These are phyloP conservation scores for Cucurbita pepo DNA, from an alignment of 306 rosid species.

Conservation along the genomic window DNA sequence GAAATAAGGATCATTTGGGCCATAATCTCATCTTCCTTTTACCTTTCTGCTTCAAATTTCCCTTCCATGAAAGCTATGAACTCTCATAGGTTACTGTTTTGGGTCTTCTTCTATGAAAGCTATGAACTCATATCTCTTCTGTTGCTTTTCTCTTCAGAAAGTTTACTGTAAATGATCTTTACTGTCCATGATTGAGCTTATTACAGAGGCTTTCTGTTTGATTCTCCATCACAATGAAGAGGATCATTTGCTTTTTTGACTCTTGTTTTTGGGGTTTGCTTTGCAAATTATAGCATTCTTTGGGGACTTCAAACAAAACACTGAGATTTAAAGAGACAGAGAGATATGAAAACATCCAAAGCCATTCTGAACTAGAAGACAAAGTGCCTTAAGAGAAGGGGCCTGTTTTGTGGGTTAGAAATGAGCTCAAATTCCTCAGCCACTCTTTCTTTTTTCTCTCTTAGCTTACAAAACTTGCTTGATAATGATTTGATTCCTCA, in stretches of 20 bases:
- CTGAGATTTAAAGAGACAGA: neutral
- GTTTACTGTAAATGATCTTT: neutral
- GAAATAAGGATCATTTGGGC: neutral
- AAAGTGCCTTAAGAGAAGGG: neutral
- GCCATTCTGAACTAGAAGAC: neutral
- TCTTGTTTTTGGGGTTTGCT: constrained; percentile 17
- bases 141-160: neutral
- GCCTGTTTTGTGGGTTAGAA: neutral
- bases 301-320: neutral
- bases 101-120: constrained; percentile 23
- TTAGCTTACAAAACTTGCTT: neutral
- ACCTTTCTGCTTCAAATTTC: neutral
- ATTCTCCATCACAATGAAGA: constrained; percentile 53
- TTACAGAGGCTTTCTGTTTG: constrained; percentile 12
- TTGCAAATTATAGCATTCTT: neutral
- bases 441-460: neutral
- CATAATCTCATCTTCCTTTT: neutral
- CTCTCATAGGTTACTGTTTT: constrained; percentile 26
- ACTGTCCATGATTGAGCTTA: neutral
- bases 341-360: neutral
- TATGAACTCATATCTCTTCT: neutral
- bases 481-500: constrained; percentile 3
- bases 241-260: constrained; percentile 63
- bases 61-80: neutral
- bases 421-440: neutral